Evolutionary conservation across 495 filamentous ascomycete species (phyloP), one percentile per base, ranked within the genome.

Genomic region (Xylaria longipes): DNA sequence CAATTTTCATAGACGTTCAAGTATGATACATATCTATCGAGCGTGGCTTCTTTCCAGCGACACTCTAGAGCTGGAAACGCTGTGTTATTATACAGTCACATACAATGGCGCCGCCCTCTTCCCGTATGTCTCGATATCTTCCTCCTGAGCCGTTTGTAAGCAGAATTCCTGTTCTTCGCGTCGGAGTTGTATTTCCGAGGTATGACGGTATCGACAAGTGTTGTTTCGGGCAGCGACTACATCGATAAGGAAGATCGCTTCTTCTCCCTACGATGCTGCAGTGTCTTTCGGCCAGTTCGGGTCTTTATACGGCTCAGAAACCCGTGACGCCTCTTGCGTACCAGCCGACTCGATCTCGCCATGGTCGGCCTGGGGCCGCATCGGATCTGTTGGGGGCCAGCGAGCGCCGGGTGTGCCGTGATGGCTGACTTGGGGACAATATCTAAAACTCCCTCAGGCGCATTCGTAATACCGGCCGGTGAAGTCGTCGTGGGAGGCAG

Each of bases 281-380:
- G 70, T 65, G 71, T 82, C 74, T 81, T 83, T 67, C 75, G 73
- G 33, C 84, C 84, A 14, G 77, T 82, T 60, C 74, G 75, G 9
- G 81, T 80, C 68, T 71, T 72, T 17, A 81, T 63, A 33, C 84
- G 73, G 69, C 79, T 82, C n/a, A 86, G 69, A 72, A 85, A 86
- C 17, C 84, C 84, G 65, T 84, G 82, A 20, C 82, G 74, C 37
- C 84, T 72, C 79, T 85, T 85, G 75, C 84, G 82, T n/a, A 84
- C 71, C n/a, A 86, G 76, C n/a, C 84, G 79, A 52, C 75, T 83
- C 60, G 76, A 54, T 20, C 76, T 69, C 39, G 79, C 76, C 82
- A 85, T 81, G 46, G 82, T 85, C 43, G 82, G 75, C 31, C 83
- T 80, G 46, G 84, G 84, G 0, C 82, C 84, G 79, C 77, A 85